Conservation (phyloP, 192 early-diverging fungal species). For the Coemansia sp. region DNA sequence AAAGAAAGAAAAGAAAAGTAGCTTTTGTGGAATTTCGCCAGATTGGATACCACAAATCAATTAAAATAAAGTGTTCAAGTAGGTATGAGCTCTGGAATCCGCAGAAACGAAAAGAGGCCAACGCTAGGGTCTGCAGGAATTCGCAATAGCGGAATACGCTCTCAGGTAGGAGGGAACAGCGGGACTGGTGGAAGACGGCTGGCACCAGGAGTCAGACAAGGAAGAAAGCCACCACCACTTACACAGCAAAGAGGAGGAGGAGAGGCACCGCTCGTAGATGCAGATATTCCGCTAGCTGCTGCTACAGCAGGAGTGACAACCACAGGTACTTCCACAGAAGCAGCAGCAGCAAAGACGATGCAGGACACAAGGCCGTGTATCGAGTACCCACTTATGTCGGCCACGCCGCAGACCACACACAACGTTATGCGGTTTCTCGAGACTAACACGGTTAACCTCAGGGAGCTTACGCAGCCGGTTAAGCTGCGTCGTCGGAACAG, state of each 20-base stretch:
- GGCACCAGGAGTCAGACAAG: background rate
- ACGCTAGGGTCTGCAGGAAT: constrained; percentile 22
- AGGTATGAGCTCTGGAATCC: constrained; percentile 38
- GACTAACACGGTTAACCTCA: constrained; percentile 56
- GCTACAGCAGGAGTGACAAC: constrained; percentile 7
- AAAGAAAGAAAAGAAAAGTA: too few species aligned
- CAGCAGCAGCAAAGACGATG: too few species aligned
- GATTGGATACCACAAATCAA: too few species aligned
- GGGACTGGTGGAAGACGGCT: background rate
- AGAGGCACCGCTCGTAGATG: background rate
- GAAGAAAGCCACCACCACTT: background rate
- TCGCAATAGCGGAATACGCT: constrained; percentile 15
- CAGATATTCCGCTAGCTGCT: constrained; percentile 31
- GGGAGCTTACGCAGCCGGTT: constrained; percentile 59
- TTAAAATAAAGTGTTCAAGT: too few species aligned
- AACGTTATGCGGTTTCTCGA: constrained; percentile 71
- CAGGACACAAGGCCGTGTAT: constrained; percentile 27
- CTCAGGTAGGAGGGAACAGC: background rate
- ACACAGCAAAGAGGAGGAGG: background rate
- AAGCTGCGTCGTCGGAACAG: constrained; percentile 48
- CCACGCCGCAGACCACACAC: constrained; percentile 56
- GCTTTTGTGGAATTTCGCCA: too few species aligned
- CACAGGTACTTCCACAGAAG: background rate
- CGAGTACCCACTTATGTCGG: constrained; percentile 68
- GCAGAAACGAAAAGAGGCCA: constrained; percentile 13